phyloP scores from a whole-genome alignment of 495 filamentous ascomycete genomes.

The Annulohypoxylon maeteangense region DNA sequence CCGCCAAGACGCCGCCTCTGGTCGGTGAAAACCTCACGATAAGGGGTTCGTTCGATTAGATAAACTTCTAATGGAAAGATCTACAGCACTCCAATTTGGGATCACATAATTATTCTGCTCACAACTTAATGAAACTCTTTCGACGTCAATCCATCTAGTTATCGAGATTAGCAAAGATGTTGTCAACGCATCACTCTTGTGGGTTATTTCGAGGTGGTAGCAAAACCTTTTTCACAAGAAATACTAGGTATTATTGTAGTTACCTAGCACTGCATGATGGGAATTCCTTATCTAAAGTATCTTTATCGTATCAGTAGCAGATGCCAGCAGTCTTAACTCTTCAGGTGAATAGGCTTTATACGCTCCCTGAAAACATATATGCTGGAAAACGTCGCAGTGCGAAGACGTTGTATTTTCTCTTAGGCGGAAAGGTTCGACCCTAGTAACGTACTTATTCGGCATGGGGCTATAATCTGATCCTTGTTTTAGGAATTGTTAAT shows the following conservation, averaged over 20 bases:
- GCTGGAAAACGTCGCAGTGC: not conserved
- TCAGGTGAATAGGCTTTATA: constrained; percentile 4
- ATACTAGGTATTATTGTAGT: no score
- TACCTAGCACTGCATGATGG: no score
- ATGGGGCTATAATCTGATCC: not conserved
- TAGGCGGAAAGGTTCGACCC: no score
- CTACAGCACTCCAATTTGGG: not conserved
- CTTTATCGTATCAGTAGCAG: no score
- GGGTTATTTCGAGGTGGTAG: constrained; percentile 47
- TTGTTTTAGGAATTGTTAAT: not conserved
- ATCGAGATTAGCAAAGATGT: constrained; percentile 37
- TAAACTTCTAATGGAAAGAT: not conserved
- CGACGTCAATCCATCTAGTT: no score
- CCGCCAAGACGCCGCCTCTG: not conserved
- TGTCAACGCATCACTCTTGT: constrained; percentile 46
- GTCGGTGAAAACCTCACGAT: not conserved
- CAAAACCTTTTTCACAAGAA: no score
- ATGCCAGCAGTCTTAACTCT: not conserved
- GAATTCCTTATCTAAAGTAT: no score
- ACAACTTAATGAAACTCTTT: no score
- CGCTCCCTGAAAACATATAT: not conserved
- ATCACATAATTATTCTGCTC: not conserved
- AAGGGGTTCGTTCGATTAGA: not conserved
- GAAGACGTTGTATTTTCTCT: not conserved
- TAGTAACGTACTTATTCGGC: no score